Base-by-base conservation (phyloP, 805 yeast genomes). In the Candida ficus region DNA sequence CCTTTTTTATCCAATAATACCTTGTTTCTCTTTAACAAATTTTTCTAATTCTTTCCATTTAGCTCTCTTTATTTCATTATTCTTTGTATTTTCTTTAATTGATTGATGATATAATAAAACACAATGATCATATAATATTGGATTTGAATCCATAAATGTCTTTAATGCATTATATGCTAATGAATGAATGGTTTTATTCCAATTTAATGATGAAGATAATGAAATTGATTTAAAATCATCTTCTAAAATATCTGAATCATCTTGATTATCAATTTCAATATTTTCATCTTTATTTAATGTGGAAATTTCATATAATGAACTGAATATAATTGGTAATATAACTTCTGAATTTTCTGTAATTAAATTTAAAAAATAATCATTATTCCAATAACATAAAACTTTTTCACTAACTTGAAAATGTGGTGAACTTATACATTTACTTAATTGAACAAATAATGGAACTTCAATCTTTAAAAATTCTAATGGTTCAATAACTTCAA, bases 341-440 rank as follows among this genome's bases (percentile, higher is more conserved):
- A 85, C 90, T 54, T 89, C 96, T 8, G 95, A 90, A 60, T 85
- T 85, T 56, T 93, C 98, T 17, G 95, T 87, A 36, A 93, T 89
- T 52, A 91, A 66, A 31, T 89, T 83, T 48, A 90, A 76, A 61
- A 93, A 90, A 65, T 87, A 90, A 58, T 93, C 98, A 62, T 91
- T 91, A 54, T 87, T 85, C 93, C 96, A 93, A 62, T 80, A 88
- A 58, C 90, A 84, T 44, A 93, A 74, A 2, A 93, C 96, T 52
- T 95, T 88, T 64, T 93, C 99, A 43, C 95, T 84, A 20, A 93
- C 96, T 71, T 93, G 99, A 70, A 93, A 95, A 67, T 93, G 98
- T 21, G 96, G 87, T 2, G 95, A 85, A 21, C 95, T 76, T 29
- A 93, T 90, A 66, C 98, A 91, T 63, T 85, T 88, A 37, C 96